phyloP scores from a whole-genome alignment of 768 basidiomycete species.

The Tricholoma bakamatsutake region DNA sequence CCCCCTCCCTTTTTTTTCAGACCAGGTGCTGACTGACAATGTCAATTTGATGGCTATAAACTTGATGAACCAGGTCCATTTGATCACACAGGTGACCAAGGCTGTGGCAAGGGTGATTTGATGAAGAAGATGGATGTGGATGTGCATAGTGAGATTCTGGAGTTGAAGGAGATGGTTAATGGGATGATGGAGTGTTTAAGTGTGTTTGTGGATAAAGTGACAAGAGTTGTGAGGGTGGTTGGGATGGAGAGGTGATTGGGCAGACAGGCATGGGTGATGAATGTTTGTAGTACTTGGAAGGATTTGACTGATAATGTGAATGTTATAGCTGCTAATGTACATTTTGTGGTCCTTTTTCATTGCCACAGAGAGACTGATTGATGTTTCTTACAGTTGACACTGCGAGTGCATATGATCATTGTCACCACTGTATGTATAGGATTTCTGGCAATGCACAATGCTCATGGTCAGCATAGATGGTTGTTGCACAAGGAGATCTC shows the following conservation, averaged over 20 bases:
- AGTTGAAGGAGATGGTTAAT: too few relatives aligned
- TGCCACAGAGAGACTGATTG: background rate
- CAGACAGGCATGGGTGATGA: conserved; percentile 79
- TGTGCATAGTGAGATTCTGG: too few relatives aligned
- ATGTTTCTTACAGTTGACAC: conserved; percentile 53
- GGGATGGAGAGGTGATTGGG: too few relatives aligned
- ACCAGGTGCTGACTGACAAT: conserved; percentile 67
- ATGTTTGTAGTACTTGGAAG: conserved; percentile 97
- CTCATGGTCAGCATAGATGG: conserved; percentile 36
- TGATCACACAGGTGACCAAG: conserved; percentile 88
- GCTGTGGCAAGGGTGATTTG: conserved; percentile 43
- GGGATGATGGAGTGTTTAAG: too few relatives aligned
- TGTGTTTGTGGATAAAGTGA: too few relatives aligned
- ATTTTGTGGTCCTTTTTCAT: conserved; percentile 19
- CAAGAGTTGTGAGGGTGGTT: conserved; percentile 51
- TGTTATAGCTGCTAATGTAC: conserved; percentile 56
- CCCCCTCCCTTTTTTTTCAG: background rate
- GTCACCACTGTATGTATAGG: conserved; percentile 52
- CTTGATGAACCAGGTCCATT: conserved; percentile 79
- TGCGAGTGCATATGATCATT: conserved; percentile 91
- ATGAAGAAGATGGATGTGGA: too few relatives aligned
- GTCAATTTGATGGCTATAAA: conserved; percentile 80
- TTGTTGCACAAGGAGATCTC: conserved; percentile 90
- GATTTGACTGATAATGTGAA: conserved; percentile 70
- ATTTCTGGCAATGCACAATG: too few relatives aligned